phyloP scores from a whole-genome alignment of 1,139 yeast species.

The Saccharomyces hybrid region DNA sequence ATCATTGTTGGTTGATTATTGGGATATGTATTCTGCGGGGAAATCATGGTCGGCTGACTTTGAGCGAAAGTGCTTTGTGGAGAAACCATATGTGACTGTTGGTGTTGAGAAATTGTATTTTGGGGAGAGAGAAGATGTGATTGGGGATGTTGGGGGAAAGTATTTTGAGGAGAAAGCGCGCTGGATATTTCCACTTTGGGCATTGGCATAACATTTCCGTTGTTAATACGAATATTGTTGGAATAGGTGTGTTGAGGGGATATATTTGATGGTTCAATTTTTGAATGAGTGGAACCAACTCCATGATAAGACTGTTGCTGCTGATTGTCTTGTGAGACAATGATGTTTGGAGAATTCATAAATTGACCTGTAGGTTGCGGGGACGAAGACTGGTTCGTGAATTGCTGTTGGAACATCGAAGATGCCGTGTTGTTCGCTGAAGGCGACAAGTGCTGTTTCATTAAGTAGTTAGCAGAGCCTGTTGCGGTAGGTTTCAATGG shows the following conservation, averaged over 20 bases:
- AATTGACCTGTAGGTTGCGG: conserved; percentile 7
- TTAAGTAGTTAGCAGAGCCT: conserved; percentile 27
- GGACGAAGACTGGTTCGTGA: not conserved
- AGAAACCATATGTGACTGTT: conserved; percentile 34
- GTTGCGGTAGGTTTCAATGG: conserved; percentile 29
- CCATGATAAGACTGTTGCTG: conserved; percentile 2
- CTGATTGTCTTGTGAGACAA: not conserved
- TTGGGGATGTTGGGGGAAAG: conserved; percentile 5
- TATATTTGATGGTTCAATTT: conserved; percentile 4
- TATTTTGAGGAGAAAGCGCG: conserved; percentile 18
- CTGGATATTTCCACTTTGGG: not conserved
- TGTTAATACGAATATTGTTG: conserved; percentile 12
- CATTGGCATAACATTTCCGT: not conserved
- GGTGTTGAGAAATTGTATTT: conserved; percentile 40
- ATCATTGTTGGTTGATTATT: not conserved
- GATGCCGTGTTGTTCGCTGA: conserved; percentile 10
- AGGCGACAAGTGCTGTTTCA: conserved; percentile 31
- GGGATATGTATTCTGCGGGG: not conserved
- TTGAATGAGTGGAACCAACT: conserved; percentile 1
- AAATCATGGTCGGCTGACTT: not conserved
- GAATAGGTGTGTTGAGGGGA: conserved; percentile 2
- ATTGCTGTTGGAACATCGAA: not conserved
- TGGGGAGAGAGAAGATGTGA: conserved; percentile 38
- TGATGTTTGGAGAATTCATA: conserved; percentile 5
- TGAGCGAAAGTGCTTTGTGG: not conserved